Percentiles rank a stretch among this genome's conserved stretches.
These are phyloP conservation scores for Bipolaris cookei DNA, from an alignment of 2,329 filamentous ascomycete genomes.

Conservation along the genomic window DNA sequence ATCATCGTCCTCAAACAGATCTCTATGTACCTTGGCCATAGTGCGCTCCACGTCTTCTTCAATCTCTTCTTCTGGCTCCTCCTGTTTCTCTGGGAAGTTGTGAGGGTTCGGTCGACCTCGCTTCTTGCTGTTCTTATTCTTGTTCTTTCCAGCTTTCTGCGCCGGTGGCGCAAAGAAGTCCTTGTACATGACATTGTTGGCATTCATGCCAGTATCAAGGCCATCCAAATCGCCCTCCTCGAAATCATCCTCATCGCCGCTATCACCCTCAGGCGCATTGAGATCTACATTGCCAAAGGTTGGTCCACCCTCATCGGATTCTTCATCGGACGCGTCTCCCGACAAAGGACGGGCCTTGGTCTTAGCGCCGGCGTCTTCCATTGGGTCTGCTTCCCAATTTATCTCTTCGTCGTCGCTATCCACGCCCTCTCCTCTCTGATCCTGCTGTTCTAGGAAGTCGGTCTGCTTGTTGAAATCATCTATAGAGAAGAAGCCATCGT, in stretches of 20 bases:
- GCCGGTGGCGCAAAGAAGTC: constrained; percentile 92
- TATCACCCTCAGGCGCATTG: constrained; percentile 72
- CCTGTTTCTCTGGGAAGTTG: constrained; percentile 51
- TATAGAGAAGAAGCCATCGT: constrained; percentile 98
- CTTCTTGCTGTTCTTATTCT: constrained; percentile 60
- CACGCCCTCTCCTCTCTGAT: constrained; percentile 76
- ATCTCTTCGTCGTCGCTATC: constrained; percentile 79
- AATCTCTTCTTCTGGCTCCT: constrained; percentile 26
- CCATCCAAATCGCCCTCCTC: constrained; percentile 62
- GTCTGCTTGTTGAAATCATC: constrained; percentile 96
- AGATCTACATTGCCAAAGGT: constrained; percentile 83
- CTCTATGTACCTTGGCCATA: constrained; percentile 84
- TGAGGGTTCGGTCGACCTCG: constrained; percentile 63
- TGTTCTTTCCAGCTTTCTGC: constrained; percentile 69
- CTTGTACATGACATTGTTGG: constrained; percentile 87
- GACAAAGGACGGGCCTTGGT: constrained; percentile 35
- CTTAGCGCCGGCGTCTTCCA: constrained; percentile 51
- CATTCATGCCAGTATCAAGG: constrained; percentile 68
- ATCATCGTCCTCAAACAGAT: constrained; percentile 80
- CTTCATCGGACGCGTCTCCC: constrained; percentile 59
- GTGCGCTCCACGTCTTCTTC: constrained; percentile 77
- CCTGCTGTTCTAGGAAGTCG: constrained; percentile 85
- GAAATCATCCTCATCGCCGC: constrained; percentile 66
- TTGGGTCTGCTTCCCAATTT: constrained; percentile 84
- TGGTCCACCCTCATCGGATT: constrained; percentile 75